phyloP scores from a whole-genome alignment of 164 flowering plant species.

The Cinnamomum chago region DNA sequence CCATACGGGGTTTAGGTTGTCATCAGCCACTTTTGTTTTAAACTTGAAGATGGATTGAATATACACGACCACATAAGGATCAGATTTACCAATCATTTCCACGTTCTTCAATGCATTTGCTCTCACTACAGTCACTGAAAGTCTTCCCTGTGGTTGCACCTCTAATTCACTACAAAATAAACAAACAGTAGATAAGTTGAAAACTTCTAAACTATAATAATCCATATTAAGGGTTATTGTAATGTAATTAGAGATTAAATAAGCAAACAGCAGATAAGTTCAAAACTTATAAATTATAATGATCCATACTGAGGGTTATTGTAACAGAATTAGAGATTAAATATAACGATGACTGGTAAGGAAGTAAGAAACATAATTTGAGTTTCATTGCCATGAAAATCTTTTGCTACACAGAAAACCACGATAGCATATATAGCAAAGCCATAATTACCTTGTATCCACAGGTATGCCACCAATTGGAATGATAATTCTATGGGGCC shows the following conservation, averaged over 20 bases:
- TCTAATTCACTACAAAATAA: constrained; percentile 81
- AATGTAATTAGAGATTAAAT: neutral
- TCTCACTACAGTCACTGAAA: constrained; percentile 52
- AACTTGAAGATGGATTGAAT: constrained; percentile 54
- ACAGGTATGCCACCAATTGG: constrained; percentile 91
- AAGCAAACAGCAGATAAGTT: neutral
- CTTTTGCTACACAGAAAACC: neutral
- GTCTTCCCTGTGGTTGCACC: constrained; percentile 89
- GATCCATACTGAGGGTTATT: too few species aligned
- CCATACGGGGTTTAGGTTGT: constrained; percentile 96
- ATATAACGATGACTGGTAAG: neutral
- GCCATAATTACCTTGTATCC: constrained; percentile 64
- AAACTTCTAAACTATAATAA: neutral
- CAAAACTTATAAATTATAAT: too few species aligned
- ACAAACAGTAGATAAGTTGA: neutral
- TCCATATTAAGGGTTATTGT: too few species aligned
- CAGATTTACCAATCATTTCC: constrained; percentile 99
- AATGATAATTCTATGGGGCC: constrained; percentile 99
- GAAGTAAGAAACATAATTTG: too few species aligned
- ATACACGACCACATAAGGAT: constrained; percentile 73
- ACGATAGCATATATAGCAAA: neutral
- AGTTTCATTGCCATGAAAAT: too few species aligned
- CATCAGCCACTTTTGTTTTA: constrained; percentile 70
- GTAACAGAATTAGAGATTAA: neutral
- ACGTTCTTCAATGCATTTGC: constrained; percentile 87